Base-by-base conservation (phyloP, 2,329 filamentous ascomycete genomes). In the Penicillium paneum region DNA sequence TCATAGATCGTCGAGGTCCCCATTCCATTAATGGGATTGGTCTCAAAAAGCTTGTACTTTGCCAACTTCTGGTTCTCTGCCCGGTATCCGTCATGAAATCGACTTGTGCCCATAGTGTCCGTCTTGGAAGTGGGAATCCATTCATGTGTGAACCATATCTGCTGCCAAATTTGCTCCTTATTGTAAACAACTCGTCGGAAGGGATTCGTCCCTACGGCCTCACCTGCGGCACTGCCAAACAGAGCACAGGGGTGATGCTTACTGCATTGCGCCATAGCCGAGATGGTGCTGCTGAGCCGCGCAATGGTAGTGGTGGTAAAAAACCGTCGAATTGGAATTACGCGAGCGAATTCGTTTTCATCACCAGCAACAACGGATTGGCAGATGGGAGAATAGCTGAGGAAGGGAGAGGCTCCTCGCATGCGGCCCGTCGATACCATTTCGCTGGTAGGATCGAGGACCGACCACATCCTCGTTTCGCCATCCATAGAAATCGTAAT, bases 111-210 rank as follows among this genome's bases (percentile, higher is more conserved):
- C 1, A 70, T 43, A 8, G 68, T 65, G 26, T 61, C 55, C 8
- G 49, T 49, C 7, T 67, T 59, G 10, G 66, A 57, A 5, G 63
- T 65, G 0, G 60, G 69, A 5, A 67, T 65, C 81, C 82, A 86
- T 52, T 84, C 81, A 60, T 85, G 82, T 24, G 72, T 67, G 59
- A 85, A 85, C 79, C 83, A 83, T 7, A 71, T 77, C 58, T 83
- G 80, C 54, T 82, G 76, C 73, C 76, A 83, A 11, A 79, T 76
- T 8, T 74, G 71, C 10, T 76, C 74, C 58, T 82, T 83, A 13
- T 73, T 67, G 52, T 80, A 78, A 17, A 81, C 58, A 3, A 83
- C 66, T 40, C 79, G 76, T 10, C 75, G 73, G 34, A 84, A 65
- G 0, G 81, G 79, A 60, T 84, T 85, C 2, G 75, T 77, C 1